phyloP scores from a whole-genome alignment of 2,329 filamentous ascomycete species.

The Xylaria multiplex region DNA sequence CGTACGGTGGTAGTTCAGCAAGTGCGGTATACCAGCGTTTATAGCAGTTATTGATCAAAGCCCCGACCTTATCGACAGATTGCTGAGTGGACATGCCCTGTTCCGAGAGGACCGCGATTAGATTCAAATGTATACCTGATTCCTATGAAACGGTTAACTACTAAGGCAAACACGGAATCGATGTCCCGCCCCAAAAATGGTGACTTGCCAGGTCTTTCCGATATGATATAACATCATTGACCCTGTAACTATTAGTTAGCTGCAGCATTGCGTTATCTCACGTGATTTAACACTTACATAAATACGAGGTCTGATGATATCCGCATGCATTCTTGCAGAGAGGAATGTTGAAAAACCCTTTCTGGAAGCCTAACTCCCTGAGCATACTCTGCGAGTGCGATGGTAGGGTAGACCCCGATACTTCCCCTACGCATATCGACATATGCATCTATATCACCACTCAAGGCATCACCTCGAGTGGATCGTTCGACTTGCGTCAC shows the following conservation, averaged over 20 bases:
- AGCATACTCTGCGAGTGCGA: constrained; percentile 21
- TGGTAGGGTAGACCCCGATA: constrained; percentile 31
- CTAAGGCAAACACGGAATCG: no score
- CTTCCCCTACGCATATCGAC: constrained; percentile 30
- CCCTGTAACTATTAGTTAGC: not conserved
- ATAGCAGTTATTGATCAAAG: constrained; percentile 32
- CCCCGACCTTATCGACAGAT: constrained; percentile 30
- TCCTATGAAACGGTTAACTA: constrained; percentile 12
- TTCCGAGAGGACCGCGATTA: constrained; percentile 26
- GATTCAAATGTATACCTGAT: constrained; percentile 32
- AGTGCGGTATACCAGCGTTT: constrained; percentile 35
- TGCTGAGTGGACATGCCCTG: constrained; percentile 29
- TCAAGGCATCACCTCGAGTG: constrained; percentile 20
- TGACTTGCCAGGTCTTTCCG: constrained; percentile 1
- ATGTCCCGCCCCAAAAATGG: no score
- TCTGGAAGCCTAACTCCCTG: constrained; percentile 25
- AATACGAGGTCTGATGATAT: constrained; percentile 32
- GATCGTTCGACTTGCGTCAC: constrained; percentile 27
- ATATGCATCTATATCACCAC: constrained; percentile 27
- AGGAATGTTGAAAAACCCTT: constrained; percentile 21
- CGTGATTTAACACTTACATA: constrained; percentile 18
- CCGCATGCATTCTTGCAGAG: constrained; percentile 33
- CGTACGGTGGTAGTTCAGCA: constrained; percentile 26
- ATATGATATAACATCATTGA: not conserved
- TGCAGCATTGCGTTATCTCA: not conserved